Percentiles rank a stretch among this genome's conserved stretches.
These are phyloP conservation scores for Colletotrichum agaves DNA, from an alignment of 2,329 filamentous ascomycete genomes.

Conservation along the genomic window DNA sequence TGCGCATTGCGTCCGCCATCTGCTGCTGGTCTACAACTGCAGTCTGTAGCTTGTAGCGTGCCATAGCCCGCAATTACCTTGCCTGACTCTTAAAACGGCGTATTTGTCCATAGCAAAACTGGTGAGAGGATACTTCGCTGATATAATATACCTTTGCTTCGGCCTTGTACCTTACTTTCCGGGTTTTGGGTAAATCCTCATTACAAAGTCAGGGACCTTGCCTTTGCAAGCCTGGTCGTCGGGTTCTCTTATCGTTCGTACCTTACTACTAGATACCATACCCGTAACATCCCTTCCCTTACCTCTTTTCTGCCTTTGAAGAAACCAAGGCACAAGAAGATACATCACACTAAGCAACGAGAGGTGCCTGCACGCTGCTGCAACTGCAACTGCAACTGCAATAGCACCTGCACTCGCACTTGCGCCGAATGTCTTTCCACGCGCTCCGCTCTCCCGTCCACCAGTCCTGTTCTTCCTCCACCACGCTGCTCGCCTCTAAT, in stretches of 20 bases:
- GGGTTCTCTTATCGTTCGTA: too few relatives aligned
- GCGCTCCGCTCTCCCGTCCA: background rate
- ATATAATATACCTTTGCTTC: slow-evolving; percentile 9
- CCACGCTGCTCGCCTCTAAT: slow-evolving; percentile 7
- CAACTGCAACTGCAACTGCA: too few relatives aligned
- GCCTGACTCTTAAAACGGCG: background rate
- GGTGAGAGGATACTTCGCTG: background rate
- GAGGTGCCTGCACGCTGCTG: too few relatives aligned
- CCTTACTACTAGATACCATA: too few relatives aligned
- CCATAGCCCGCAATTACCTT: background rate
- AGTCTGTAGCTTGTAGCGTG: slow-evolving; percentile 1
- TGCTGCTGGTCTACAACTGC: slow-evolving; percentile 12
- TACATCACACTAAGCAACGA: background rate
- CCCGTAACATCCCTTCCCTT: background rate
- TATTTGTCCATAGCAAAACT: background rate
- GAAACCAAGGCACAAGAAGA: too few relatives aligned
- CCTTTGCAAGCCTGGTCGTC: background rate
- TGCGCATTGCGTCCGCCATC: slow-evolving; percentile 12
- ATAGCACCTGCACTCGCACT: background rate
- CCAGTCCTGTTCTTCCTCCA: slow-evolving; percentile 10
- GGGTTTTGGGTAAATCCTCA: slow-evolving; percentile 13
- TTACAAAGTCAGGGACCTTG: slow-evolving; percentile 17
- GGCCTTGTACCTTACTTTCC: slow-evolving; percentile 16
- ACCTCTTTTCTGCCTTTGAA: background rate
- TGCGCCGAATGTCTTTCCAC: background rate